Percentiles rank a stretch among this genome's conserved stretches.
Evolutionary conservation across 352 stramenopile genomes (phyloP).

Genomic region (Pythium volutum): DNA sequence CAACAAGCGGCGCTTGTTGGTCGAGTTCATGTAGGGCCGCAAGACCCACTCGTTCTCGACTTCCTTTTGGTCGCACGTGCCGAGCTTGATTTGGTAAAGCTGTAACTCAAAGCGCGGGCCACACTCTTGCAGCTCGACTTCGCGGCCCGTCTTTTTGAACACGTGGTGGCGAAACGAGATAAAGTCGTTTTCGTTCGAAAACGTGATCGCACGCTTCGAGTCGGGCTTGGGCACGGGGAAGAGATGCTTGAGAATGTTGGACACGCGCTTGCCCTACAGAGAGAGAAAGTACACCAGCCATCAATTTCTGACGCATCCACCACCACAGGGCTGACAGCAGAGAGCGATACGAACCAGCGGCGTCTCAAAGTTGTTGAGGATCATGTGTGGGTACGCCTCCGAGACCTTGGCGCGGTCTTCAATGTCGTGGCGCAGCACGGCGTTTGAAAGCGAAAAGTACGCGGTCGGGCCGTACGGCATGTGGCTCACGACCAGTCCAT

Average conservation of each 20-base stretch:
- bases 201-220: conserved; percentile 96
- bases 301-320: not conserved
- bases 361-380: conserved; percentile 97
- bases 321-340: not conserved
- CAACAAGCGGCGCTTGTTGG: conserved; percentile 94
- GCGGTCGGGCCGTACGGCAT: conserved; percentile 98
- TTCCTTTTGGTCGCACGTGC: conserved; percentile 98
- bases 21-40: conserved; percentile 99
- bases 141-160: conserved; percentile 92
- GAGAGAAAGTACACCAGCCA: not conserved
- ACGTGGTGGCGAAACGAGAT: conserved; percentile 99
- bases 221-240: conserved; percentile 98
- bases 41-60: conserved; percentile 99
- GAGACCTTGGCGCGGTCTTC: conserved; percentile 93
- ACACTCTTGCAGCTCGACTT: conserved; percentile 95
- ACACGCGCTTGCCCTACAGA: conserved; percentile 92
- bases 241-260: conserved; percentile 98
- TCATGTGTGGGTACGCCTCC: conserved; percentile 95
- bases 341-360: conserved; percentile 46
- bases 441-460: conserved; percentile 97
- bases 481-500: conserved; percentile 98
- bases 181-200: conserved; percentile 98
- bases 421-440: conserved; percentile 98
- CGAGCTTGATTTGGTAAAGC: conserved; percentile 97
- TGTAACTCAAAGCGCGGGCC: conserved; percentile 98